Conservation (phyloP, 371 early-diverging fungal genomes). For the Mortierella sp. region DNA sequence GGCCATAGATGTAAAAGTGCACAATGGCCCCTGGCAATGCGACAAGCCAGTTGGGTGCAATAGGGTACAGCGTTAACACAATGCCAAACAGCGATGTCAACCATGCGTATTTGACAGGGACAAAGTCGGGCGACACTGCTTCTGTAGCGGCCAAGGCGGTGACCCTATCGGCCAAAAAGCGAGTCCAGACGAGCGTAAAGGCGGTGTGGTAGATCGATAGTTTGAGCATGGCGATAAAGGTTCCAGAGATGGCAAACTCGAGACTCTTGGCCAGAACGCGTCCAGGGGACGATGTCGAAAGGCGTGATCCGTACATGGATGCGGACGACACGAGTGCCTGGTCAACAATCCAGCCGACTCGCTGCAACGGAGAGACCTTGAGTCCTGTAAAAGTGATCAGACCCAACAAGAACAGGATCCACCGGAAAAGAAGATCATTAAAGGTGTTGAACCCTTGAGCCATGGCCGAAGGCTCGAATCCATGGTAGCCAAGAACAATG, state of each 20-base stretch:
- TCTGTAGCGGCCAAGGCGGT: conserved; percentile 4
- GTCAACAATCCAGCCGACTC: conserved; percentile 48
- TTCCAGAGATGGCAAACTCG: conserved; percentile 46
- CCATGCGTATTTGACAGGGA: conserved; percentile 46
- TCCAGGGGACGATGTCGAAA: conserved; percentile 38
- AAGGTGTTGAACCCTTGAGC: conserved; percentile 40
- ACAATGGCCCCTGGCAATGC: conserved; percentile 38
- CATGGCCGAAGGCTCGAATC: conserved; percentile 24
- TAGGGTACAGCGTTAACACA: conserved; percentile 37
- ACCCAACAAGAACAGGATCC: conserved; percentile 41
- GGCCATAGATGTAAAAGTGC: conserved; percentile 52
- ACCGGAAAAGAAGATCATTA: conserved; percentile 51
- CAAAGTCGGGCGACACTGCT: conserved; percentile 23
- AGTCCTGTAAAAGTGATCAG: conserved; percentile 41
- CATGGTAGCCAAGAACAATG: conserved; percentile 28
- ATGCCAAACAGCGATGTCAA: conserved; percentile 38
- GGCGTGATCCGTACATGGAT: conserved; percentile 24
- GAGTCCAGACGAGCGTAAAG: conserved; percentile 40
- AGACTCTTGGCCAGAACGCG: conserved; percentile 40
- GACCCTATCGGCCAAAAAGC: conserved; percentile 20
- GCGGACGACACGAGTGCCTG: conserved; percentile 29
- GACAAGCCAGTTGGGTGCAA: conserved; percentile 49
- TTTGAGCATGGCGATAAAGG: conserved; percentile 50
- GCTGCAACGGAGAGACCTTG: conserved; percentile 45
- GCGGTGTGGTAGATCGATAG: conserved; percentile 46